A percentile compares a stretch with the other conserved stretches of the same genome.
These are phyloP conservation scores for Sambucus nigra DNA, from an alignment of 129 eudicot genomes.

Conservation along the genomic window DNA sequence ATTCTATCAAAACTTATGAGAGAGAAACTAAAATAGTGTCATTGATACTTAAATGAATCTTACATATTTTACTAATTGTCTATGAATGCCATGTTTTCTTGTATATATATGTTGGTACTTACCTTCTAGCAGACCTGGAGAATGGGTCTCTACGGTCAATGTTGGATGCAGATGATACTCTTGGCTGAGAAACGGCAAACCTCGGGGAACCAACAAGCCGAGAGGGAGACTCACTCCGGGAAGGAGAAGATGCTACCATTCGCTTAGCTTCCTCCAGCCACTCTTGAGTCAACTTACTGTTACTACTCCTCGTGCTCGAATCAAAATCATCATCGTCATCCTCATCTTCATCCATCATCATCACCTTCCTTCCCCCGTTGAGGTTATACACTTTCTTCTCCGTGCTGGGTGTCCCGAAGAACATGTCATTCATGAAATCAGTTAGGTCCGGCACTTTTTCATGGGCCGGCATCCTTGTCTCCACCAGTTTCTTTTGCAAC, in stretches of 20 bases:
- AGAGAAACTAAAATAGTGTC: too few relatives aligned
- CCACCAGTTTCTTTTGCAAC: conserved; percentile 34
- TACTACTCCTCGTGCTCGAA: conserved; percentile 51
- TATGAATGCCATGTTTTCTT: too few relatives aligned
- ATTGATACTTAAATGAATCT: too few relatives aligned
- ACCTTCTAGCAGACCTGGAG: conserved; percentile 79
- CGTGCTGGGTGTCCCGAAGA: conserved; percentile 33
- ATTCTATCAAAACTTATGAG: too few relatives aligned
- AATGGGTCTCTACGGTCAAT: conserved; percentile 47
- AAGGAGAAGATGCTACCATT: conserved; percentile 68
- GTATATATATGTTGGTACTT: too few relatives aligned
- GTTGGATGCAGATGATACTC: conserved; percentile 29
- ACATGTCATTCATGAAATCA: conserved; percentile 84
- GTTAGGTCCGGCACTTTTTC: conserved; percentile 61
- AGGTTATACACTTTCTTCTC: conserved; percentile 55
- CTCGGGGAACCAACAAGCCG: conserved; percentile 47
- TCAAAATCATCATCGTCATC: conserved; percentile 33
- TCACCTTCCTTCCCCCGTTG: conserved; percentile 20
- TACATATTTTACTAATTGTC: too few relatives aligned
- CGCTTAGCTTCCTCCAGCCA: conserved; percentile 79
- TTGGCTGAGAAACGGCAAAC: conserved; percentile 41
- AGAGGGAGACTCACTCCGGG: conserved; percentile 49
- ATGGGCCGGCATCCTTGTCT: conserved; percentile 21
- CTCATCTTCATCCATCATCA: conserved; percentile 17
- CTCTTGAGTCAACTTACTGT: conserved; percentile 62